Percentiles rank a stretch among this genome's conserved stretches.
These are phyloP conservation scores for Tetradesmus lagerheimii DNA, from an alignment of 139 green algal genomes.

Conservation along the genomic window DNA sequence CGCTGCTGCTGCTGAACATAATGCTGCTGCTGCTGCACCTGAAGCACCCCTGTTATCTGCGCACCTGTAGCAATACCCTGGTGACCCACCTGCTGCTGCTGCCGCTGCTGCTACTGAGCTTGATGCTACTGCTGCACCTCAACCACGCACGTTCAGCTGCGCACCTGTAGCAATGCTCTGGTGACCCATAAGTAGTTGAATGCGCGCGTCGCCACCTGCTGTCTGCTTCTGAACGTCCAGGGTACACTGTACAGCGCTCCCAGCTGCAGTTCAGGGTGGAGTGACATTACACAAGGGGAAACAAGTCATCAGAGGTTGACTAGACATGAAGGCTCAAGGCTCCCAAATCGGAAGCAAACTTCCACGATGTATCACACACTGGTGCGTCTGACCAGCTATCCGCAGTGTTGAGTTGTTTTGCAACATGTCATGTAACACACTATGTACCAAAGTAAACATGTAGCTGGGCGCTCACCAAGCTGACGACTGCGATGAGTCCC, in stretches of 20 bases:
- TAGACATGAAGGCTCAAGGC: no score
- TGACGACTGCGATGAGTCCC: conserved; percentile 31
- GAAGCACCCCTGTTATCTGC: not conserved
- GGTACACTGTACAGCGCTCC: conserved; percentile 45
- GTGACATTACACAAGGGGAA: no score
- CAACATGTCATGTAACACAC: no score
- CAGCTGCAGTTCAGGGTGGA: not conserved
- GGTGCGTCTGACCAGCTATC: no score
- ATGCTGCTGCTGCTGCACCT: conserved; percentile 9
- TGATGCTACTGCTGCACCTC: not conserved
- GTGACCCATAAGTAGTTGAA: conserved; percentile 51
- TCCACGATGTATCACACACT: no score
- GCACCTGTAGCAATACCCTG: not conserved
- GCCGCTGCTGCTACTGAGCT: not conserved
- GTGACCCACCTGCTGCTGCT: conserved; percentile 28
- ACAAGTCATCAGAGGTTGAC: no score
- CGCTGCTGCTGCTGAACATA: conserved; percentile 7
- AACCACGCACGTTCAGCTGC: not conserved
- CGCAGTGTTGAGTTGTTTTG: no score
- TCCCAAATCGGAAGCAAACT: no score
- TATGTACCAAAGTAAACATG: no score
- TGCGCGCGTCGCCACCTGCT: conserved; percentile 24
- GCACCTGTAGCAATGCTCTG: conserved; percentile 28
- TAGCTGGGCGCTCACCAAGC: conserved; percentile 49
- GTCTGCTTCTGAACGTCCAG: conserved; percentile 32